Conservation (phyloP, 192 early-diverging fungal species). For the Coemansia sp. region DNA sequence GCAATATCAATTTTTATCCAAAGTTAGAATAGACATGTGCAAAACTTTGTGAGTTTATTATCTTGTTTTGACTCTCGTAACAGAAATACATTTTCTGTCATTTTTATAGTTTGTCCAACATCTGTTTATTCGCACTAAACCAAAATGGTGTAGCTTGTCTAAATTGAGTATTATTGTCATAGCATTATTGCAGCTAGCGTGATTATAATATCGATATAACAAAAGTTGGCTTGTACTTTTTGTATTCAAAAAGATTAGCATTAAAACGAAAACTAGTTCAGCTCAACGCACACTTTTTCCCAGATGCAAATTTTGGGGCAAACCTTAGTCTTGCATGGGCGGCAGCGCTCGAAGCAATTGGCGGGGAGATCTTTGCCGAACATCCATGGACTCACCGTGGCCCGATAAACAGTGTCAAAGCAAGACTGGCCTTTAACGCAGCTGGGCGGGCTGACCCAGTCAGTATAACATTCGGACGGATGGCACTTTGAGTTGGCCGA, state of each 20-base stretch:
- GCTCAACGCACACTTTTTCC: constrained; percentile 37
- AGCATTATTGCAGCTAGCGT: no score
- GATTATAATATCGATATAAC: no score
- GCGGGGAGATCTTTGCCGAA: constrained; percentile 28
- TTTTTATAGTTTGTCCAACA: no score
- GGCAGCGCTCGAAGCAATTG: constrained; percentile 38
- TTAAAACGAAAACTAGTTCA: neutral
- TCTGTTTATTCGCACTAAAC: no score
- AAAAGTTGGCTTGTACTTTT: no score
- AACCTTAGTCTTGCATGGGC: constrained; percentile 34
- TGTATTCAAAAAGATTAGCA: neutral
- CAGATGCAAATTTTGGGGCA: constrained; percentile 41
- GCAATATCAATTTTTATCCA: no score
- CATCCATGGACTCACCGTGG: constrained; percentile 31
- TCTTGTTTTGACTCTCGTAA: no score
- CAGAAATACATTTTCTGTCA: no score
- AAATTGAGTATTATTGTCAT: no score
- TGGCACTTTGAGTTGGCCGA: constrained; percentile 26
- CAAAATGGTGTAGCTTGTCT: no score
- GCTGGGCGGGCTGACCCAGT: constrained; percentile 9
- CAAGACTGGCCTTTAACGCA: constrained; percentile 22
- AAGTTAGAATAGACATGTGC: no score
- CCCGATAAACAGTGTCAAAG: constrained; percentile 15
- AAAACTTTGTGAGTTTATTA: no score
- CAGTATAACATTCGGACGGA: constrained; percentile 26